These are phyloP conservation scores for Sugiyamaella neomexicana DNA, from an alignment of 1,139 yeast genomes.

Conservation along the genomic window DNA sequence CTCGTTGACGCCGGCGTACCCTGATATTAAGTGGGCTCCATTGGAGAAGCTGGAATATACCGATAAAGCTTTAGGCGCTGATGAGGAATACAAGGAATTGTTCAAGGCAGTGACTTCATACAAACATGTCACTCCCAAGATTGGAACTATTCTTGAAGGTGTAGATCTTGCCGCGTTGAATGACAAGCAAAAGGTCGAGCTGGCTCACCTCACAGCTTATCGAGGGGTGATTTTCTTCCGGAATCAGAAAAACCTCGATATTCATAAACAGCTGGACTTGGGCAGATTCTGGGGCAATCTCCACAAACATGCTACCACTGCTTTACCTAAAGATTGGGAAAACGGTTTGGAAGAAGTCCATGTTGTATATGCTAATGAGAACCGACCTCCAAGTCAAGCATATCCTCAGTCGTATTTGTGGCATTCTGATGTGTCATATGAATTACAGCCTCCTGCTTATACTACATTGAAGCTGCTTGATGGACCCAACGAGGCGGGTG, in stretches of 20 bases:
- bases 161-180: conserved; percentile 56
- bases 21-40: conserved; percentile 37
- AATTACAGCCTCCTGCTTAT: conserved; percentile 66
- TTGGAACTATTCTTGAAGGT: conserved; percentile 64
- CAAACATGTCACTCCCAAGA: conserved; percentile 56
- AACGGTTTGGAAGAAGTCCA: conserved; percentile 44
- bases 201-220: conserved; percentile 62
- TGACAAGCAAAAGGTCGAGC: conserved; percentile 58
- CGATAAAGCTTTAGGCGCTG: conserved; percentile 47
- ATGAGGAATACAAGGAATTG: conserved; percentile 53
- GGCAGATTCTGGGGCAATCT: conserved; percentile 66
- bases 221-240: conserved; percentile 69
- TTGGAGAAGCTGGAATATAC: conserved; percentile 29
- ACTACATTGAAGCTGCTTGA: conserved; percentile 62
- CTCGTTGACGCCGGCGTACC: conserved; percentile 37
- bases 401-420: conserved; percentile 43
- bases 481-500: conserved; percentile 65
- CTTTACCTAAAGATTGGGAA: conserved; percentile 54
- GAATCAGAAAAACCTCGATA: conserved; percentile 49
- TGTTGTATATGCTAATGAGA: conserved; percentile 48
- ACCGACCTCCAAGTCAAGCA: conserved; percentile 34
- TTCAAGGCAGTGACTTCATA: conserved; percentile 47
- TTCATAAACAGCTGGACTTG: conserved; percentile 55
- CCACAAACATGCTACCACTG: conserved; percentile 74
- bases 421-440: conserved; percentile 74